These are phyloP conservation scores for Rhexocercosporidium sp. DNA, from an alignment of 2,329 filamentous ascomycete species.

Conservation along the genomic window DNA sequence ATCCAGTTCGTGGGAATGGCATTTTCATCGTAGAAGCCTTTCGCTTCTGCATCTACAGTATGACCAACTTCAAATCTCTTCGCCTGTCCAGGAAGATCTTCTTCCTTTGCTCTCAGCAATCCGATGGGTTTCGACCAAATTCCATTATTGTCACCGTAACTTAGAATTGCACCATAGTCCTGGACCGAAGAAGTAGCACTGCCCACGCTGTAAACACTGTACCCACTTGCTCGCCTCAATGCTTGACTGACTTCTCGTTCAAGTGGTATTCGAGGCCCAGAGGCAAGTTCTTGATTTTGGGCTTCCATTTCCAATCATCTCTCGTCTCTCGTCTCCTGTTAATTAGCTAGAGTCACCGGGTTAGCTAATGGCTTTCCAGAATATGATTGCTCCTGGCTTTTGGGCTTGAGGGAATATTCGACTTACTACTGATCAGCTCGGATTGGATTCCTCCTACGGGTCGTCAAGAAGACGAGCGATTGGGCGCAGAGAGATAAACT, in stretches of 20 bases:
- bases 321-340: not conserved
- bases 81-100: not conserved
- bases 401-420: not conserved
- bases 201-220: conserved; percentile 35
- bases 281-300: not conserved
- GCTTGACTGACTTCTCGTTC: conserved; percentile 41
- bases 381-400: not conserved
- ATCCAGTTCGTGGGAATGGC: conserved; percentile 34
- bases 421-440: not conserved
- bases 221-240: conserved; percentile 37
- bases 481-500: not conserved
- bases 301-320: conserved; percentile 8
- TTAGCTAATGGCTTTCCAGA: not conserved
- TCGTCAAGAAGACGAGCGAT: not conserved
- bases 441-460: not conserved
- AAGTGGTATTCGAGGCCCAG: conserved; percentile 28
- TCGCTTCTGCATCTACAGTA: conserved; percentile 7
- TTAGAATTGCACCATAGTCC: conserved; percentile 19
- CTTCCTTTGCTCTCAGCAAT: not conserved
- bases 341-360: not conserved
- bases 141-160: not conserved
- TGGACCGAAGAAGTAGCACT: conserved; percentile 30
- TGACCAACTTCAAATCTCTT: not conserved
- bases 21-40: conserved; percentile 34
- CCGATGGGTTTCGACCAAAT: not conserved